Evolutionary conservation across 768 basidiomycete species (phyloP), one percentile per base, ranked within the genome.

Genomic region (Dentipellis sp.): DNA sequence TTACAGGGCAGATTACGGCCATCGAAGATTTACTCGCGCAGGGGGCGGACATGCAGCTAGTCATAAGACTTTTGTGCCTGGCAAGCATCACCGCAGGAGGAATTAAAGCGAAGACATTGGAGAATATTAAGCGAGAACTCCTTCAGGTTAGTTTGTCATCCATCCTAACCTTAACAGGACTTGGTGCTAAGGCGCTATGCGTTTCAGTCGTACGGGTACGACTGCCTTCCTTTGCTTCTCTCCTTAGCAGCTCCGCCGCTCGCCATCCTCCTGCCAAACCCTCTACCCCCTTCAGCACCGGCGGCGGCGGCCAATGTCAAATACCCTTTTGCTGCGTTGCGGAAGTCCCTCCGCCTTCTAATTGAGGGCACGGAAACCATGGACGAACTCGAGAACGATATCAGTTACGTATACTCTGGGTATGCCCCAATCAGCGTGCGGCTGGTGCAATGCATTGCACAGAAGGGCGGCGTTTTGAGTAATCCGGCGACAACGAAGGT

Each of bases 361-460:
- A 91, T 97, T 64, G 95, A 98, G 61, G 91, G 94, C 58, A 77
- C 80, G 49, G 88, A 91, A 63, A 82, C 81, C 9, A 69, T 86
- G 29, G 88, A 88, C 58, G 88, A 89, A 65, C 78, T 88, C 36
- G 93, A 97, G 66, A 91, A 91, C 66, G 97, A 99, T 69, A 91
- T 97, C 68, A 86, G 90, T 58, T 98, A 90, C 67, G 90, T 92
- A 37, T 99, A 97, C 72, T 97, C 94, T 0, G 97, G 95, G 17
- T 98, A 93, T 68, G 95, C 97, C 1, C 97, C 97, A 12, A 82
- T 98, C 61, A 91, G 87, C 67, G 71, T 97, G 22, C 82, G 97
- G 36, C 78, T 98, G 8, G 86, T 98, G 2, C 97, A 98, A 71
- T 94, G 94, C 67, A 76, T 91, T 47, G 89, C 90, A 12, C 92